Evolutionary conservation across 2,329 filamentous ascomycete species (phyloP).

Genomic region (Decorospora gaudefroyi): DNA sequence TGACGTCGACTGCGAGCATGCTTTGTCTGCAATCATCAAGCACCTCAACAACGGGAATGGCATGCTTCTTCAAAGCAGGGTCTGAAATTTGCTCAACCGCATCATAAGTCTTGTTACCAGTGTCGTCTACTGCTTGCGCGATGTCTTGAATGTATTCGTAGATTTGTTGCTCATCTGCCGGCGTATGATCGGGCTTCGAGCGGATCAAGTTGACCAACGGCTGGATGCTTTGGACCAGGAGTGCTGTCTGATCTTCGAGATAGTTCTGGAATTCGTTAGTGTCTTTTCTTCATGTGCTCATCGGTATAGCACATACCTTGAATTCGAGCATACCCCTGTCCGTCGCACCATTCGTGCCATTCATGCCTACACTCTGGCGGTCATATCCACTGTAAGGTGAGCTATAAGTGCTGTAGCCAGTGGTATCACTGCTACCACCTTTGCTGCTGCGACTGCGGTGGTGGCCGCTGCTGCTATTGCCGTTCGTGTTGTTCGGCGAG

Average conservation of each 20-base stretch:
- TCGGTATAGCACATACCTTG: conserved; percentile 54
- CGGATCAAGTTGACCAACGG: conserved; percentile 74
- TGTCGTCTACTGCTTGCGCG: conserved; percentile 69
- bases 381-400: conserved; percentile 47
- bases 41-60: conserved; percentile 58
- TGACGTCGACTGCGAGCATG: conserved; percentile 65
- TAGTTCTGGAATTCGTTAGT: conserved; percentile 61
- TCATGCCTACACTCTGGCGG: conserved; percentile 37
- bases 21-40: conserved; percentile 67
- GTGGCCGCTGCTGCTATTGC: conserved; percentile 24
- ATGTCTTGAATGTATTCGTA: conserved; percentile 72
- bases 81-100: conserved; percentile 55
- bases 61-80: conserved; percentile 57
- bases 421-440: conserved; percentile 44
- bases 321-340: conserved; percentile 59
- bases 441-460: conserved; percentile 42
- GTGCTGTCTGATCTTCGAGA: conserved; percentile 79
- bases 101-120: conserved; percentile 66
- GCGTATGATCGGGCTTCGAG: conserved; percentile 39
- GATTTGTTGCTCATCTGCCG: conserved; percentile 55
- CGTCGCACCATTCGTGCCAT: conserved; percentile 29
- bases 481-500: conserved; percentile 28
- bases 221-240: conserved; percentile 79
- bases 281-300: neutral
- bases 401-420: conserved; percentile 43